Conservation (phyloP, 2,329 filamentous ascomycete genomes). For the Apiospora rasikravindrae region DNA sequence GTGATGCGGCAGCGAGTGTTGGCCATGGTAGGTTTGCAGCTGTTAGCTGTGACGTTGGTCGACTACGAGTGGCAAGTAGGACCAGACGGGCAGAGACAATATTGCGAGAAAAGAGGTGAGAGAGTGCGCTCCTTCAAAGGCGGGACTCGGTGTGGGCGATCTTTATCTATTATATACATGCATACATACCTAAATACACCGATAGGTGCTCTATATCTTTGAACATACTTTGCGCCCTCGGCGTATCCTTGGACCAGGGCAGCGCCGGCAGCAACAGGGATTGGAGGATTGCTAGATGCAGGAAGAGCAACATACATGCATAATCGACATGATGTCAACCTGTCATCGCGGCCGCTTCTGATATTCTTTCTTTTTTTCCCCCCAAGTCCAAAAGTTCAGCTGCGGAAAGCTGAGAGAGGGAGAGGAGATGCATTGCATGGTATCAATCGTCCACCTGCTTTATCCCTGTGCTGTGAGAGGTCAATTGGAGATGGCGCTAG, state of each 20-base stretch:
- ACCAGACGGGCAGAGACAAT: not conserved
- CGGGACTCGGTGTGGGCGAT: not conserved
- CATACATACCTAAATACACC: not conserved
- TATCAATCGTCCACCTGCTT: constrained; percentile 31
- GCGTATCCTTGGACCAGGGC: not conserved
- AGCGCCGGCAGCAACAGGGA: not conserved
- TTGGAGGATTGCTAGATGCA: constrained; percentile 25
- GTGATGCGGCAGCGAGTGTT: constrained; percentile 23
- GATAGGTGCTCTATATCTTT: too few species aligned
- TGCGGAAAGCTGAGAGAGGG: not conserved
- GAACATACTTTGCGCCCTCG: not conserved
- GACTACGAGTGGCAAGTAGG: not conserved
- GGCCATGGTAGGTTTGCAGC: constrained; percentile 2
- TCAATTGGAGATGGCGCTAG: constrained; percentile 25
- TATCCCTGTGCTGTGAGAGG: constrained; percentile 33
- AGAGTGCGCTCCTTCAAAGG: not conserved
- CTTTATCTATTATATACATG: not conserved
- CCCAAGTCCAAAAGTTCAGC: not conserved
- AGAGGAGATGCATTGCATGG: not conserved
- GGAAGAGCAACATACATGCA: constrained; percentile 19
- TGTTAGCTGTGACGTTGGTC: not conserved
- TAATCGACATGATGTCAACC: not conserved
- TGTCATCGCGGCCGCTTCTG: not conserved
- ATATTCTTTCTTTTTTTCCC: not conserved
- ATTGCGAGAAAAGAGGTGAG: not conserved